Evolutionary conservation across 2,329 filamentous ascomycete genomes (phyloP).

Genomic region (Monosporascus ibericus): DNA sequence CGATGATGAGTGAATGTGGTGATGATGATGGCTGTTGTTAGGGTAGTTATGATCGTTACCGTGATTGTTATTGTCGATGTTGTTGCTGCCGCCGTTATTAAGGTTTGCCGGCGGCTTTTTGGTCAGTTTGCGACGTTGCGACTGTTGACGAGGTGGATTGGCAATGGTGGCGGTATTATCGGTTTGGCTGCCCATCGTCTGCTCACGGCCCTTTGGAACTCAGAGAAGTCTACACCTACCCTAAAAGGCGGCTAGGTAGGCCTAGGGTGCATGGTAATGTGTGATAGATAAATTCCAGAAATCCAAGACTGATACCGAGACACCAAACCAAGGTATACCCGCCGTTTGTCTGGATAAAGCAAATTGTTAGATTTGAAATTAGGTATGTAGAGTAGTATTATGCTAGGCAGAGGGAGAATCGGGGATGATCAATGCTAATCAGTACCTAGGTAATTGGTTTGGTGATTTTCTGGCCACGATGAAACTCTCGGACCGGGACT

Average conservation of each 20-base stretch:
- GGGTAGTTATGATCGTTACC: slow-evolving; percentile 15
- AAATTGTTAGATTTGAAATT: background rate
- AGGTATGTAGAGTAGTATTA: background rate
- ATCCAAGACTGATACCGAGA: background rate
- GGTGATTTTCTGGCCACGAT: background rate
- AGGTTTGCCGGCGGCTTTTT: slow-evolving; percentile 49
- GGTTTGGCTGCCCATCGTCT: background rate
- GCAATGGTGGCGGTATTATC: slow-evolving; percentile 12
- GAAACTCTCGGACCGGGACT: background rate
- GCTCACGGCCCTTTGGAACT: background rate
- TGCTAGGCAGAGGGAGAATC: background rate
- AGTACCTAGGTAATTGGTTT: background rate
- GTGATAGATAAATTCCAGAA: background rate
- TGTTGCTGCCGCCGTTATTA: slow-evolving; percentile 3
- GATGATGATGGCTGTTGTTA: slow-evolving; percentile 26
- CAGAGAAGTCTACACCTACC: background rate
- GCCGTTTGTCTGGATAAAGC: background rate
- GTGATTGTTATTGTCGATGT: background rate
- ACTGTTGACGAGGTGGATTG: slow-evolving; percentile 33
- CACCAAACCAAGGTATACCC: background rate
- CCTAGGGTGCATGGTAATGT: background rate
- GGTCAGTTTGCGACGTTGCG: slow-evolving; percentile 54
- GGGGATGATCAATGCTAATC: background rate
- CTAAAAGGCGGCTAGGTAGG: background rate
- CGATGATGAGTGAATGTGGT: slow-evolving; percentile 42